Base-by-base conservation (phyloP, 108 stramenopile genomes). In the Cylindrotheca closterium region DNA sequence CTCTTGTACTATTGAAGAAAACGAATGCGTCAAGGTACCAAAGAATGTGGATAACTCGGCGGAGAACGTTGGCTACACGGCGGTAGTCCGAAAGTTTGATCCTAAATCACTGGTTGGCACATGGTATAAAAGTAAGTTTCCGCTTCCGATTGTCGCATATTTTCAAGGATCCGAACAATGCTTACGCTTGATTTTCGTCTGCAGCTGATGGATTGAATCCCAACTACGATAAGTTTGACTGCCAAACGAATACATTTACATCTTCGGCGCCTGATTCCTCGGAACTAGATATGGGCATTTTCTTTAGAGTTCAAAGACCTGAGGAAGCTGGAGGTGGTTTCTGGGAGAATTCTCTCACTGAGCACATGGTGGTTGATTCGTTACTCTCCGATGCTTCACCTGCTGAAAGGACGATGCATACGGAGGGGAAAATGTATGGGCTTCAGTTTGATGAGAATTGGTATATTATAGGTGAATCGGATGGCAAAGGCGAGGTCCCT, bases 161-260 rank as follows among this genome's bases (percentile, higher is more conserved):
- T n/a, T n/a, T n/a, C n/a, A n/a, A n/a, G n/a, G 37, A 7, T 10
- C 37, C 15, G 10, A 42, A 7, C 37, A 42, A 42, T 42, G 7
- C 37, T 15, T 42, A 42, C 7, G 15, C 37, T 42, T 15, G 10
- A 10, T 42, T 42, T 15, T 15, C 15, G 7, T 15, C 37, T 7
- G 37, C 7, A 42, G 37, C 91, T 2, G 78, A 94, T 68, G 95
- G 97, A 23, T 73, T 93, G 56, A 92, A 95, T 77, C 89, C 92
- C 52, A 93, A 94, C 54, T 96, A 97, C 70, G 95, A 96, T 78
- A 77, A 92, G 63, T 97, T 96, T 71, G 93, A 94, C 62, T 97
- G 97, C 70, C 97, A 97, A 60, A 66, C 82, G 27, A 97, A 97
- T 65, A 87, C 85, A 15, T 97, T 97, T 73, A 32, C 58, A 30